phyloP scores from a whole-genome alignment of 352 stramenopile genomes.

The Phytophthora fragariaefolia region DNA sequence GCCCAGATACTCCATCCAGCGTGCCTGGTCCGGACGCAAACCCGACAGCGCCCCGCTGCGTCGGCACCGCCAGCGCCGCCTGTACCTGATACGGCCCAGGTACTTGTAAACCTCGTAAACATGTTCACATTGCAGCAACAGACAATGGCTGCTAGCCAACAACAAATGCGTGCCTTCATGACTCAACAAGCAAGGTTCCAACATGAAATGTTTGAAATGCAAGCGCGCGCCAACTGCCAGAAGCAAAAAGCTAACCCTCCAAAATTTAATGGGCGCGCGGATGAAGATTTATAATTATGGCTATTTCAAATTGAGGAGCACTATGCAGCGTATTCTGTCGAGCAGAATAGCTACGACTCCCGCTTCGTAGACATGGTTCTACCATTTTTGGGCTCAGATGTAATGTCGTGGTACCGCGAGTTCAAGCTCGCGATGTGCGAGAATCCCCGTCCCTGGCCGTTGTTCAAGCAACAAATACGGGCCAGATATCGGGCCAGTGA shows the following conservation, averaged over 20 bases:
- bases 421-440: no score
- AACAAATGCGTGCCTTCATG: neutral
- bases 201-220: neutral
- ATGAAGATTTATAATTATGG: neutral
- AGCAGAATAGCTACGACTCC: no score
- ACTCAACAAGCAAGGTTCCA: neutral
- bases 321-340: no score
- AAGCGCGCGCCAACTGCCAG: neutral
- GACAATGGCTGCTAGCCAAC: neutral
- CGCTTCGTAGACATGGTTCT: no score
- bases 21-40: no score
- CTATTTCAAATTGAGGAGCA: neutral
- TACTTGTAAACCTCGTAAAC: neutral
- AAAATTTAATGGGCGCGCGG: neutral
- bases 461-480: neutral
- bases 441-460: no score
- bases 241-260: neutral
- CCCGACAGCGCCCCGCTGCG: neutral
- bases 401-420: no score
- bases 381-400: no score
- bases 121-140: slow-evolving; percentile 1
- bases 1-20: no score
- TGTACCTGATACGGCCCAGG: neutral
- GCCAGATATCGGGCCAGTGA: neutral
- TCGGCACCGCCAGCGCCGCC: slow-evolving; percentile 2